phyloP scores from a whole-genome alignment of 306 rosid species.

The Fragaria iinumae region DNA sequence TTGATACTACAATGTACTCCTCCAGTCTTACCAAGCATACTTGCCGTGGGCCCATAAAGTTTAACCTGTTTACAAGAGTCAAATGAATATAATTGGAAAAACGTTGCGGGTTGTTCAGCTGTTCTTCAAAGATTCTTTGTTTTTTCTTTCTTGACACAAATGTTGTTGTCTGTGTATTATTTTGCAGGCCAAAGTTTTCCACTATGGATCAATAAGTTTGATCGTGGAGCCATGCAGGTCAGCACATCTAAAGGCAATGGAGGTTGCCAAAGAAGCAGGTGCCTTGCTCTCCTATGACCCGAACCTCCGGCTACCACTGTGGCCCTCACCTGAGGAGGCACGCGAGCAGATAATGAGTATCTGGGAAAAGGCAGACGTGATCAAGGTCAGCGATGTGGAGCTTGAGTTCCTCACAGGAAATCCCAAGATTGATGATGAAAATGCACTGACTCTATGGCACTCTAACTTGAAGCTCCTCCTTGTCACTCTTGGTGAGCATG shows the following conservation, averaged over 20 bases:
- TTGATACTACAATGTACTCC: background rate
- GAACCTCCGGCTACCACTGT: slow-evolving; percentile 68
- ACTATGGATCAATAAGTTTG: slow-evolving; percentile 93
- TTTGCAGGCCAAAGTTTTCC: slow-evolving; percentile 75
- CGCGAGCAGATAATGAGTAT: slow-evolving; percentile 81
- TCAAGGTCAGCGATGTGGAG: slow-evolving; percentile 89
- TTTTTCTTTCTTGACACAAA: background rate
- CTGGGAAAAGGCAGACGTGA: slow-evolving; percentile 85
- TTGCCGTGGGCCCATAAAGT: background rate
- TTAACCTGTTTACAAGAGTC: background rate
- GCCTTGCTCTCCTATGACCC: slow-evolving; percentile 87
- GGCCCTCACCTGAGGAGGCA: slow-evolving; percentile 80
- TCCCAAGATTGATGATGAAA: slow-evolving; percentile 64
- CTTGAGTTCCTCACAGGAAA: slow-evolving; percentile 76
- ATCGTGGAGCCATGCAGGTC: slow-evolving; percentile 98
- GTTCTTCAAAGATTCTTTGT: background rate
- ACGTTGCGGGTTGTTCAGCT: background rate
- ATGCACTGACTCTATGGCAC: slow-evolving; percentile 80
- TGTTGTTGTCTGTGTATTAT: background rate
- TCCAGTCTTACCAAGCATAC: background rate
- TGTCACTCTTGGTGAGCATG: slow-evolving; percentile 87
- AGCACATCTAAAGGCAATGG: slow-evolving; percentile 88
- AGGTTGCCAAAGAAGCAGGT: slow-evolving; percentile 86
- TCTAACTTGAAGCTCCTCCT: slow-evolving; percentile 82
- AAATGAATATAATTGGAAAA: background rate